phyloP scores from a whole-genome alignment of 2,329 filamentous ascomycete genomes.

The Aureobasidium zeae region DNA sequence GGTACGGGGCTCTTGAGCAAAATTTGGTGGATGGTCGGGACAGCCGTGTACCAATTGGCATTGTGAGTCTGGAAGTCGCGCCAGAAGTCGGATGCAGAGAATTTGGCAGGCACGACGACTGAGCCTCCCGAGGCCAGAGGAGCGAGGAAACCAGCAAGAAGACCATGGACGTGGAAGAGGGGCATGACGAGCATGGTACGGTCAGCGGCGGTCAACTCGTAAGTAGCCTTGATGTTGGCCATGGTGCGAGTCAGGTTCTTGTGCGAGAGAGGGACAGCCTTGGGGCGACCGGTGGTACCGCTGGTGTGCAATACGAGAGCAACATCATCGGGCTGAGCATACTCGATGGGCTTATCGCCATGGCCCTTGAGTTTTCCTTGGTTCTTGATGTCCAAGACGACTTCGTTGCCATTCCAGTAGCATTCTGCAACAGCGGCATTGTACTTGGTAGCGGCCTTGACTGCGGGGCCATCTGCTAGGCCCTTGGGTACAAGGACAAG shows the following conservation, averaged over 20 bases:
- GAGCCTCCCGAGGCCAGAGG: slow-evolving; percentile 68
- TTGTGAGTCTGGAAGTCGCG: slow-evolving; percentile 60
- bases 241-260: slow-evolving; percentile 73
- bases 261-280: slow-evolving; percentile 76
- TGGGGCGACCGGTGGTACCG: slow-evolving; percentile 75
- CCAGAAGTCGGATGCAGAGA: slow-evolving; percentile 81
- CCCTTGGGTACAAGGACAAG: slow-evolving; percentile 68
- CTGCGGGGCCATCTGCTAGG: slow-evolving; percentile 56
- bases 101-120: slow-evolving; percentile 66
- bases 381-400: slow-evolving; percentile 71
- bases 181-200: slow-evolving; percentile 85
- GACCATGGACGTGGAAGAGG: slow-evolving; percentile 82
- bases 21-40: slow-evolving; percentile 89
- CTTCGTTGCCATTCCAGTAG: slow-evolving; percentile 64
- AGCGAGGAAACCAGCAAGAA: slow-evolving; percentile 72
- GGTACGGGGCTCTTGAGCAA: slow-evolving; percentile 65
- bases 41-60: slow-evolving; percentile 87
- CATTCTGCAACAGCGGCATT: slow-evolving; percentile 78
- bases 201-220: slow-evolving; percentile 59
- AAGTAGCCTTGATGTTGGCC: slow-evolving; percentile 71
- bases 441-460: slow-evolving; percentile 69
- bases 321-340: slow-evolving; percentile 62
- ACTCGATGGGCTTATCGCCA: slow-evolving; percentile 39
- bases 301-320: slow-evolving; percentile 76
- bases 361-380: slow-evolving; percentile 54